A percentile compares a stretch with the other conserved stretches of the same genome.
Conservation (phyloP, 2,329 filamentous ascomycete genomes). For the Ciborinia camelliae region DNA sequence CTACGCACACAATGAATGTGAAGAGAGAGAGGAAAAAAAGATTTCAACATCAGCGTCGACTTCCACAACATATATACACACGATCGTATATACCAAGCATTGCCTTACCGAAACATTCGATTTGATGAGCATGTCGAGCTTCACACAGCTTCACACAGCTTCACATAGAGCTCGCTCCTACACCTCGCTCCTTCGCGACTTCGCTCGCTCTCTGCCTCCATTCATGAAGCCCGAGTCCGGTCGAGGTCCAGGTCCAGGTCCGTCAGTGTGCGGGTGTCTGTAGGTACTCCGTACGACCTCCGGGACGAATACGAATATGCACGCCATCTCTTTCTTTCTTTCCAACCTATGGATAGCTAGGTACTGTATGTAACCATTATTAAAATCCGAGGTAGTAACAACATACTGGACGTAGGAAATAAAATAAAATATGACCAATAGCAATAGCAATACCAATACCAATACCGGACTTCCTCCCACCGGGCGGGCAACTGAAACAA, state of each 20-base stretch:
- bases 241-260: too few relatives aligned
- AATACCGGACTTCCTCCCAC: slow-evolving; percentile 9
- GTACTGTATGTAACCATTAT: too few relatives aligned
- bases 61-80: slow-evolving; percentile 14
- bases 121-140: background rate
- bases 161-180: too few relatives aligned
- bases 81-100: background rate
- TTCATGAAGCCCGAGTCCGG: slow-evolving; percentile 15
- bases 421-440: too few relatives aligned
- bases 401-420: too few relatives aligned
- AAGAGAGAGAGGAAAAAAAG: background rate
- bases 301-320: slow-evolving; percentile 7
- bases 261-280: too few relatives aligned
- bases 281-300: slow-evolving; percentile 10
- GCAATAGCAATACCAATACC: too few relatives aligned
- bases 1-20: too few relatives aligned
- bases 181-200: background rate
- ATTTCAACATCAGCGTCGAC: background rate
- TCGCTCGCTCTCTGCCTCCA: slow-evolving; percentile 14
- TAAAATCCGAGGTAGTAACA: too few relatives aligned
- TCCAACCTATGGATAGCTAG: too few relatives aligned
- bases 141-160: background rate
- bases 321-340: slow-evolving; percentile 14
- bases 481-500: background rate
- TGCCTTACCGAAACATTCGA: too few relatives aligned